phyloP scores from a whole-genome alignment of 306 rosid genomes.

The Argentina anserina region DNA sequence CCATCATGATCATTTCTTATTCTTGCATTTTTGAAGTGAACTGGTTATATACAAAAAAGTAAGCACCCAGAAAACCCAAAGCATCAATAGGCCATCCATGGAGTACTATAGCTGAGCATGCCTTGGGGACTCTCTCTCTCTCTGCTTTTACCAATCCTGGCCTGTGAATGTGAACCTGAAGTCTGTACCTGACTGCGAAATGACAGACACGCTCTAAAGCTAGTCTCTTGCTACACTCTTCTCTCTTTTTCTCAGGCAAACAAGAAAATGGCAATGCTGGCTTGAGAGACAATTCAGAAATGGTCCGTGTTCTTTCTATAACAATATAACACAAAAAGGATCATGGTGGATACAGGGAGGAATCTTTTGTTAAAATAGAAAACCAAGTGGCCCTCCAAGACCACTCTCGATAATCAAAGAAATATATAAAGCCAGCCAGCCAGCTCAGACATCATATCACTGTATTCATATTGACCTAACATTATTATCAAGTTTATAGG shows the following conservation, averaged over 20 bases:
- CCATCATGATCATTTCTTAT: conserved; percentile 11
- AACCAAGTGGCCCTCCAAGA: conserved; percentile 6
- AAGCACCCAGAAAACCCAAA: conserved; percentile 28
- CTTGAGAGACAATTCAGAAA: conserved; percentile 4
- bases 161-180: background rate
- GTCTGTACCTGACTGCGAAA: background rate
- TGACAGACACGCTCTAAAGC: conserved; percentile 20
- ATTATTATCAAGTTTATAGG: conserved; percentile 4
- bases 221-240: conserved; percentile 3
- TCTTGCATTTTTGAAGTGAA: background rate
- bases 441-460: conserved; percentile 15
- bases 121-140: conserved; percentile 10
- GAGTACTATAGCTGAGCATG: background rate
- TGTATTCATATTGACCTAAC: conserved; percentile 8
- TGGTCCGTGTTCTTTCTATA: conserved; percentile 8
- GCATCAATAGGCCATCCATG: conserved; percentile 6
- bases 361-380: background rate
- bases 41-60: conserved; percentile 29
- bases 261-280: conserved; percentile 9
- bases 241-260: background rate
- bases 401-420: conserved; percentile 28
- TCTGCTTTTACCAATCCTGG: background rate
- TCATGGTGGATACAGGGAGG: background rate
- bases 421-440: conserved; percentile 8
- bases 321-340: background rate